phyloP scores from a whole-genome alignment of 257 asterid genomes.

The Jacaranda mimosifolia region DNA sequence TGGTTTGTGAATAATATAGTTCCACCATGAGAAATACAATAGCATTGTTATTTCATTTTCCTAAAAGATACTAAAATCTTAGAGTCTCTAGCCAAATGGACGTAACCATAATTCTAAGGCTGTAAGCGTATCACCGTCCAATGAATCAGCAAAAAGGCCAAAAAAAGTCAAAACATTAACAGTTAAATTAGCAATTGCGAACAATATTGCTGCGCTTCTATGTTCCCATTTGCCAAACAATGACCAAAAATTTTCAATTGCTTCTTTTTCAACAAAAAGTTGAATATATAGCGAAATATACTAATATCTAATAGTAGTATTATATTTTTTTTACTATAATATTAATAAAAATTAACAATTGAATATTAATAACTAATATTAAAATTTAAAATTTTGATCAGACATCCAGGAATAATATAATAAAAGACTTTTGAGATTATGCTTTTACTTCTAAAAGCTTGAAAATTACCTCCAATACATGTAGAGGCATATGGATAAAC shows the following conservation, averaged over 20 bases:
- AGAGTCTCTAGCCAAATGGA: neutral
- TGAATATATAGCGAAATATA: neutral
- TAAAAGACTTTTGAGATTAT: too few species aligned
- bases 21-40: too few species aligned
- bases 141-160: neutral
- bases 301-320: neutral
- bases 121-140: conserved; percentile 40
- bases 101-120: neutral
- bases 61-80: too few species aligned
- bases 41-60: too few species aligned
- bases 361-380: neutral
- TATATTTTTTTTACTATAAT: too few species aligned
- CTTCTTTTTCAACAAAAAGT: neutral
- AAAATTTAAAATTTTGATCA: too few species aligned
- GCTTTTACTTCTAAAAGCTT: too few species aligned
- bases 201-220: conserved; percentile 11
- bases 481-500: too few species aligned
- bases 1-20: neutral
- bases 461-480: too few species aligned
- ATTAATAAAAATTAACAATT: neutral
- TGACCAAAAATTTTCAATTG: conserved; percentile 11
- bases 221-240: conserved; percentile 38
- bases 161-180: conserved; percentile 2
- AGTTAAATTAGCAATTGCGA: neutral
- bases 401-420: too few species aligned